Evolutionary conservation across 2,329 filamentous ascomycete genomes (phyloP), one percentile per base, ranked within the genome.

Genomic region (Colletotrichum salicis): DNA sequence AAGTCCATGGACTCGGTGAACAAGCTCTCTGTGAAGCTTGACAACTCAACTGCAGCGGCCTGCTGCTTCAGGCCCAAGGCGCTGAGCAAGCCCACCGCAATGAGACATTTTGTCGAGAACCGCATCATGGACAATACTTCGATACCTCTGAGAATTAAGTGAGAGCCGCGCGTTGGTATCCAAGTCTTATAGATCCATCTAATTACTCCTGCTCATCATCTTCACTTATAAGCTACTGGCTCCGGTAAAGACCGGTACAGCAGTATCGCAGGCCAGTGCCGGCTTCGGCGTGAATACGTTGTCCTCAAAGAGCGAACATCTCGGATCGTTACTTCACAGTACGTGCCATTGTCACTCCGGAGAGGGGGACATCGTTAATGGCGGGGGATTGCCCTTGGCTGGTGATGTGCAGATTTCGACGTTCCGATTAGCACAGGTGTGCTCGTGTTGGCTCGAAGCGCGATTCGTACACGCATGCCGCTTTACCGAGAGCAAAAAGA

Each of bases 1-100:
- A 86, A 87, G 4, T 77, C 71, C 86, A 89, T 89, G 1, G 86
- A 86, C 77, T 86, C 80, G 55, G 85, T 79, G 61, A 88, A 82
- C 56, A 86, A 77, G 10, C 77, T 73, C 64, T 82, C 79, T 5
- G 81, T 79, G 74, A 82, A 76, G 2, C 22, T 55, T 10, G 74
- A 72, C 52, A 78, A n/a, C 45, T 65, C 62, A 11, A 64, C 62
- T 15, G 62, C 62, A 19, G 33, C 35, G 8, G 22, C 35, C 37
- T 12, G 57, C 15, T 60, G 57, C 37, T 37, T 22, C 7, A 60
- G 22, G 3, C 35, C 12, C 13, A 37, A 35, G 12, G 24, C 11
- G n/a, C 57, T 6, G 22, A 45, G 22, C 12, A 60, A 15, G 57
- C 57, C 57, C 19, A 37, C 33, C 5, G 13, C 22, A n/a, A 45